Conservation (phyloP, 257 asterid genomes). For the Solanum megistacrolobum region DNA sequence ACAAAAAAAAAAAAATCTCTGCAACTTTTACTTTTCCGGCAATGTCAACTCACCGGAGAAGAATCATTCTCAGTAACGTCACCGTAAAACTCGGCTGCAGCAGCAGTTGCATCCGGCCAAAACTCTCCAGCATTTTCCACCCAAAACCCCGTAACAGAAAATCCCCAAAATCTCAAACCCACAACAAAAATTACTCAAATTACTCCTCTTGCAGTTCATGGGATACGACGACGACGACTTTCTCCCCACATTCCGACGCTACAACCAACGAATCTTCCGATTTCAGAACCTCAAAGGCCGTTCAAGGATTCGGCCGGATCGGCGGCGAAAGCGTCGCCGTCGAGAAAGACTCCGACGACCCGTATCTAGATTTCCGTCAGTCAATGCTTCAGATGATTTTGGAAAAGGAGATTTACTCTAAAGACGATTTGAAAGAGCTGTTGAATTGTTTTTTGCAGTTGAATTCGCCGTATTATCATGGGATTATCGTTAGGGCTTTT, state of each 20-base stretch:
- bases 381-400: slow-evolving; percentile 94
- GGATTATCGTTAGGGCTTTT: slow-evolving; percentile 68
- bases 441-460: slow-evolving; percentile 82
- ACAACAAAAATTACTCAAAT: slow-evolving; percentile 12
- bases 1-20: not conserved
- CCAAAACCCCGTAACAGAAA: slow-evolving; percentile 24
- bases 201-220: slow-evolving; percentile 42
- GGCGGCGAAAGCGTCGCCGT: slow-evolving; percentile 74
- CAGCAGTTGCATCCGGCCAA: slow-evolving; percentile 46
- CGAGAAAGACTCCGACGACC: slow-evolving; percentile 85
- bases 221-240: slow-evolving; percentile 48
- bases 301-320: slow-evolving; percentile 61
- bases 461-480: slow-evolving; percentile 77
- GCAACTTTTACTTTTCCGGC: not conserved
- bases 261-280: slow-evolving; percentile 4
- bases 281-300: slow-evolving; percentile 21
- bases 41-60: slow-evolving; percentile 46
- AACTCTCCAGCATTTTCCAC: slow-evolving; percentile 45
- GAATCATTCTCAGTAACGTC: slow-evolving; percentile 27
- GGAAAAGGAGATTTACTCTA: slow-evolving; percentile 63
- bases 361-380: slow-evolving; percentile 75
- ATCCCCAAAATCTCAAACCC: not conserved
- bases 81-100: slow-evolving; percentile 53
- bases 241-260: slow-evolving; percentile 20
- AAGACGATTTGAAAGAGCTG: slow-evolving; percentile 67